Conservation (phyloP, 78 protist genomes). For the Creolimax fragrantissima region DNA sequence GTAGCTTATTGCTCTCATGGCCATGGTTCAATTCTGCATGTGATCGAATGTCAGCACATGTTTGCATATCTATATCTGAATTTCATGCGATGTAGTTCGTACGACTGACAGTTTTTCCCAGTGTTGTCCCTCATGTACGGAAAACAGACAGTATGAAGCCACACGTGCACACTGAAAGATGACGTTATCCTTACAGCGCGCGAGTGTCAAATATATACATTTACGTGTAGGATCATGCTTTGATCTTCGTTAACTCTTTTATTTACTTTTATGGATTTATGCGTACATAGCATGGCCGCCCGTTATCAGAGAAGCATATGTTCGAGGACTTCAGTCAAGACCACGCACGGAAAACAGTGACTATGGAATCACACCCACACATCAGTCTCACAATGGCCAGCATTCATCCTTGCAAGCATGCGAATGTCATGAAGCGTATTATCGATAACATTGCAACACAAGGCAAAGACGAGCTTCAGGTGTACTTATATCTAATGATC, state of each 20-base stretch:
- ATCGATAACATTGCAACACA: conserved; percentile 46
- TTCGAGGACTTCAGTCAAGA: conserved; percentile 90
- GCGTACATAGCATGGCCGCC: conserved; percentile 31
- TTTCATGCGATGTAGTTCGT: no score
- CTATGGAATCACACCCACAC: conserved; percentile 93
- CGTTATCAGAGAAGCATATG: conserved; percentile 54
- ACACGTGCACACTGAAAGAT: no score
- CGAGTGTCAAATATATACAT: no score
- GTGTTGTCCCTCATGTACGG: no score
- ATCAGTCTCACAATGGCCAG: conserved; percentile 50
- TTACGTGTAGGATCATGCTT: no score
- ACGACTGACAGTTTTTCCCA: no score
- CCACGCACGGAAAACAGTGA: conserved; percentile 90
- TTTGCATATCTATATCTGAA: no score
- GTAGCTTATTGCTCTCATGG: not conserved
- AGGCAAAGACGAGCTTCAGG: conserved; percentile 48
- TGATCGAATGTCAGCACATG: not conserved
- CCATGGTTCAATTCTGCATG: not conserved
- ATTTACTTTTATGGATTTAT: no score
- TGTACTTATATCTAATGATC: conserved; percentile 54
- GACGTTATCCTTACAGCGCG: no score
- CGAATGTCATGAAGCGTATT: conserved; percentile 83
- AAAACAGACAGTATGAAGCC: no score
- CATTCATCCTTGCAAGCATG: conserved; percentile 83
- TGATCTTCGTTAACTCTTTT: no score